Base-by-base conservation (phyloP, 2,329 filamentous ascomycete species). In the Hymenotorrendiella dingleyae region DNA sequence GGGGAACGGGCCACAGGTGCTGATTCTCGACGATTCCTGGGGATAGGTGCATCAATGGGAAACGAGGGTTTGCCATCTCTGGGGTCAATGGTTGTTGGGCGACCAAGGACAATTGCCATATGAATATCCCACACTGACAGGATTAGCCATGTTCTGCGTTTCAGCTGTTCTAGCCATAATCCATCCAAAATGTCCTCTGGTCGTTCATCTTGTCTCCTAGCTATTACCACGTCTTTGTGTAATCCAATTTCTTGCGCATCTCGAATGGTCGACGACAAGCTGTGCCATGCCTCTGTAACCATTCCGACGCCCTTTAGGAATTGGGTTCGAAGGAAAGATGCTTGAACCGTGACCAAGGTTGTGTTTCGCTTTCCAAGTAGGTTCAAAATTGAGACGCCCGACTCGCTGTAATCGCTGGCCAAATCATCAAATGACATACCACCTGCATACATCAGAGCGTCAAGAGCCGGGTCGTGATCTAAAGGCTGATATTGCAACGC, bases 221-320 rank as follows among this genome's bases (percentile, higher is more conserved):
- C 68, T 0, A 73, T 73, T 48, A 78, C 74, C 26, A 63, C 67
- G 48, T 76, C 71, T 10, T 71, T 67, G 50, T 82, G 62, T 53
- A 82, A 63, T 10, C 77, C 78, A 29, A 82, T 70, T 51, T 81
- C 78, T 55, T 82, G 78, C 0, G 76, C 78, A 55, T 82, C 77
- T 29, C 75, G 66, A 42, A 82, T 79, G 0, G 74, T 71, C 17
- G 69, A 67, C 1, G 74, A 73, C 22, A 82, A 50, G 4, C 53
- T 55, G 47, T 65, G 62, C 62, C 62, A 65, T 35, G 55, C 67
- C 52, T 81, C 78, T 0, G 74, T 74, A 11, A 81, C 72, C 54
- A 74, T 68, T 9, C 73, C 77, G 7, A 68, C 71, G 51, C 75
- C 78, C 58, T 82, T 82, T 29, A 80, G 62, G 47, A 77, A 80